Evolutionary conservation across 805 yeast genomes (phyloP), one percentile per base, ranked within the genome.

Genomic region (Kodamaea laetipori): DNA sequence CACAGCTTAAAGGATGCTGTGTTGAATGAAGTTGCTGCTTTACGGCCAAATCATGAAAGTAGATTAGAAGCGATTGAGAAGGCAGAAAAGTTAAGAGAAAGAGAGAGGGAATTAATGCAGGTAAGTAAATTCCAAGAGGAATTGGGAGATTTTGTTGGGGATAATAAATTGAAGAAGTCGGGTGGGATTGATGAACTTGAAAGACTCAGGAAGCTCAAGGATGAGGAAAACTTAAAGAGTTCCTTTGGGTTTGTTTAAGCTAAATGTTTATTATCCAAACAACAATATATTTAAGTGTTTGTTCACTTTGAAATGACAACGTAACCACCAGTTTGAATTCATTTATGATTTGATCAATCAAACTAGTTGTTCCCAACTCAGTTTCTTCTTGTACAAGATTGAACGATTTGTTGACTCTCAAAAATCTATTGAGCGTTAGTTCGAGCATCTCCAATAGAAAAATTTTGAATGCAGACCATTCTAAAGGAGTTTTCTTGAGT

Each of bases 181-280:
- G 97, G 97, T 4, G 97, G 98, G 1, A 77, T 90, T 15, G 95
- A 86, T 48, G 97, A 89, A 54, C 69, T 87, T 15, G 98, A 92
- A 53, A 71, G 87, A 47, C 52, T 73, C 38, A 72, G 97, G 46
- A 73, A 71, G 52, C 66, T 74, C 48, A 82, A 86, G 50, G 95
- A 89, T 63, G 80, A 76, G 43, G 83, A 83, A 52, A 86, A 86
- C 54, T 66, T 89, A 47, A 81, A 81, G 53, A 76, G 63, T 47
- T 56, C 63, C 4, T 60, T 66, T 42, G 71, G 71, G 4, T 44
- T 63, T 13, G 46, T 66, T 17, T 66, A 51, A 39, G 16, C 24
- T 16, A 23, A 7, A 46, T 12, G 12, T 30, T 21, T 10, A 17
- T 15, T n/a, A 48, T 17, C 45, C 51, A 45, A 7, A 32, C 16